Conservation (phyloP, 495 filamentous ascomycete species). For the Penicillium egyptiacum region DNA sequence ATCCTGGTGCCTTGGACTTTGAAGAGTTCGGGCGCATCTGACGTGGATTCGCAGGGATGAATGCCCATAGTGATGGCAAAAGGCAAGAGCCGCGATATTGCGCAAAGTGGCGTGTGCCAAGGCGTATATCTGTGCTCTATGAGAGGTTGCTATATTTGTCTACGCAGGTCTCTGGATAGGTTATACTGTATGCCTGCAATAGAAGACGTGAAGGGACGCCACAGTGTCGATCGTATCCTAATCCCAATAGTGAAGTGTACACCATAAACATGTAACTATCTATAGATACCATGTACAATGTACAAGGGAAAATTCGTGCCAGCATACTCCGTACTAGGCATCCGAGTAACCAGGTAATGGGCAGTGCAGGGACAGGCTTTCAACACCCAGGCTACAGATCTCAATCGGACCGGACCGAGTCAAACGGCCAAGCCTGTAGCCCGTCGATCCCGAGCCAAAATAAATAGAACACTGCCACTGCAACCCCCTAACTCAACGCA, state of each 20-base stretch:
- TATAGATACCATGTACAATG: no score
- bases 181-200: neutral
- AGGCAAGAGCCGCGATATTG: slow-evolving; percentile 1
- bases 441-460: slow-evolving; percentile 22
- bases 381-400: slow-evolving; percentile 1
- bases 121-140: neutral
- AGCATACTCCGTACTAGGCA: neutral
- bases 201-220: neutral
- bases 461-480: slow-evolving; percentile 18
- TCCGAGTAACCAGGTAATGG: neutral
- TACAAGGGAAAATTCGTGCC: neutral
- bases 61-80: neutral
- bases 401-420: slow-evolving; percentile 25
- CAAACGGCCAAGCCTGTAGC: slow-evolving; percentile 15
- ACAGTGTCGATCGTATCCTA: slow-evolving; percentile 1
- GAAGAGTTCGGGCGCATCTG: neutral
- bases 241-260: neutral
- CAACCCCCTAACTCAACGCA: slow-evolving; percentile 11
- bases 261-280: no score
- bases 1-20: neutral
- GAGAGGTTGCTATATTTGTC: slow-evolving; percentile 8
- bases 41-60: slow-evolving; percentile 3
- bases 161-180: neutral
- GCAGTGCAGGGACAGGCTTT: neutral
- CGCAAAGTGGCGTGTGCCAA: slow-evolving; percentile 2